Percentiles rank a stretch among this genome's conserved stretches.
Evolutionary conservation across 2,329 filamentous ascomycete species (phyloP).

Genomic region (Botrytis cinerea): DNA sequence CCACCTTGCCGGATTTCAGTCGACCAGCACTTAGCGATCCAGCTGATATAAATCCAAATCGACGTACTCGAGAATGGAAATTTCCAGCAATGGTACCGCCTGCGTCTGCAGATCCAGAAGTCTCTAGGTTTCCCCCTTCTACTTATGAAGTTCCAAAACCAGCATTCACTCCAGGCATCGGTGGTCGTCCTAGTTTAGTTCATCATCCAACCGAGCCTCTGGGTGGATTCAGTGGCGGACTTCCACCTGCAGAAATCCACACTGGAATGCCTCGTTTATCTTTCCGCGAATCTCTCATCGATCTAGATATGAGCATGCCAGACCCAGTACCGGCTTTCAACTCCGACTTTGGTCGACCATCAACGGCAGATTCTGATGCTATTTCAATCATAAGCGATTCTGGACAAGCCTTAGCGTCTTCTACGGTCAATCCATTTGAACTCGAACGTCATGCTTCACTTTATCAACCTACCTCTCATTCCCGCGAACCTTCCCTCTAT

Average conservation of each 20-base stretch:
- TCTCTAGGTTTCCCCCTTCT: conserved; percentile 52
- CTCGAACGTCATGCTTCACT: conserved; percentile 63
- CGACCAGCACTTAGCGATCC: conserved; percentile 60
- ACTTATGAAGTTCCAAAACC: conserved; percentile 41
- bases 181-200: conserved; percentile 49
- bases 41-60: conserved; percentile 54
- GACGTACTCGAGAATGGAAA: conserved; percentile 58
- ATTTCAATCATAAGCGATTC: conserved; percentile 56
- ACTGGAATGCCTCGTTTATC: conserved; percentile 34
- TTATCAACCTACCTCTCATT: conserved; percentile 46
- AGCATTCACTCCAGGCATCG: conserved; percentile 37
- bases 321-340: conserved; percentile 43
- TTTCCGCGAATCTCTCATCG: conserved; percentile 47
- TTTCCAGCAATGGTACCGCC: conserved; percentile 57
- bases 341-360: conserved; percentile 34
- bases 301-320: conserved; percentile 55
- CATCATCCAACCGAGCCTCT: conserved; percentile 56
- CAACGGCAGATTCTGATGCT: conserved; percentile 39
- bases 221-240: conserved; percentile 34
- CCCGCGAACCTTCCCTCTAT: conserved; percentile 56
- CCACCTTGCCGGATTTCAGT: conserved; percentile 45
- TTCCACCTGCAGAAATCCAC: conserved; percentile 18
- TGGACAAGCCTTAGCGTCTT: conserved; percentile 55
- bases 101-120: conserved; percentile 55
- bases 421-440: conserved; percentile 60